These are phyloP conservation scores for Pezicula neosporulosa DNA, from an alignment of 2,329 filamentous ascomycete genomes.

Conservation along the genomic window DNA sequence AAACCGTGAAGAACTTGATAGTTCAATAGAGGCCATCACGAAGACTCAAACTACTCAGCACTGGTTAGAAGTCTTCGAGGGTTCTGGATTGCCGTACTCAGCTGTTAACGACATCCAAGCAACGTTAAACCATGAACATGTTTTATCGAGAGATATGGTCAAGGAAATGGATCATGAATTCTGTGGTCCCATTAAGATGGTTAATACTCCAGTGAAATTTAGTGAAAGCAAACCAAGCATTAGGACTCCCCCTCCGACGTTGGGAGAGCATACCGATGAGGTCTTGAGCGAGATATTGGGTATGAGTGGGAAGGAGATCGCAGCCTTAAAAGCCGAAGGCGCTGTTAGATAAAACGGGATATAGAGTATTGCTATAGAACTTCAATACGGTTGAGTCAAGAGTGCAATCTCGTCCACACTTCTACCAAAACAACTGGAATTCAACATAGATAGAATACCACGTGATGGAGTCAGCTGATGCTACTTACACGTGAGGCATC, in stretches of 20 bases:
- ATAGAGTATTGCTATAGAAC: neutral
- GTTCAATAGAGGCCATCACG: constrained; percentile 73
- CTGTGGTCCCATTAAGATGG: constrained; percentile 83
- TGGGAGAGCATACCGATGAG: constrained; percentile 86
- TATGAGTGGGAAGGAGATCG: constrained; percentile 55
- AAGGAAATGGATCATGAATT: constrained; percentile 77
- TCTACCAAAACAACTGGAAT: too few relatives aligned
- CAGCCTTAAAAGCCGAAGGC: constrained; percentile 59
- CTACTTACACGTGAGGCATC: neutral
- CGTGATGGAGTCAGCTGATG: neutral
- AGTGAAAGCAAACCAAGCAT: constrained; percentile 77
- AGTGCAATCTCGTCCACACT: neutral
- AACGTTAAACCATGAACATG: constrained; percentile 81
- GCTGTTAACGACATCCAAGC: constrained; percentile 90
- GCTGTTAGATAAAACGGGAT: constrained; percentile 51
- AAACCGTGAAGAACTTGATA: constrained; percentile 74
- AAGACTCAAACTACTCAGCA: constrained; percentile 76
- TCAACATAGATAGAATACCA: neutral
- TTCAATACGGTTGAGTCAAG: neutral
- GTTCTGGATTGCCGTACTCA: constrained; percentile 90
- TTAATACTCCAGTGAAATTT: constrained; percentile 94
- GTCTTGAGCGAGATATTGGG: constrained; percentile 64
- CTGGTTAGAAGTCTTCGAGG: constrained; percentile 84
- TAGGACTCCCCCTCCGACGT: constrained; percentile 72
- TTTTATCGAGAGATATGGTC: constrained; percentile 83